Evolutionary conservation across 768 basidiomycete species (phyloP), one percentile per base, ranked within the genome.

Genomic region (Macrolepiota albuminosa): DNA sequence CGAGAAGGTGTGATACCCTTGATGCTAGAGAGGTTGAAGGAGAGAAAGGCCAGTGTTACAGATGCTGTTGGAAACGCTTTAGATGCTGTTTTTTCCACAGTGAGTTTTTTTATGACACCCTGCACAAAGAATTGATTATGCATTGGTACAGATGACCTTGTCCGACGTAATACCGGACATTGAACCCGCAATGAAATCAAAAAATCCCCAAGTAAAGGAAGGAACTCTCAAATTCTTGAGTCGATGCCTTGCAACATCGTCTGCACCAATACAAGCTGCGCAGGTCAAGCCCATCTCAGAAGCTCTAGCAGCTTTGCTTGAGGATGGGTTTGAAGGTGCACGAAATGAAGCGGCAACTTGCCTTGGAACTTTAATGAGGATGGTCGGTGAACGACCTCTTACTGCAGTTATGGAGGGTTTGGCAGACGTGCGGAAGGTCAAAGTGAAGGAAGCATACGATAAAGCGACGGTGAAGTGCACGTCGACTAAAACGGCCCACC

Each of bases 131-230:
- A 55, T 9, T 24, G 48, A 39, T 36, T 62, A 52, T 70, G 55
- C 45, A 58, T 37, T 59, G 61, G 49, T 58, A 14, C 68, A 98
- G 95, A 87, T 87, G 0, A 82, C 85, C 2, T 75, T 99, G 6
- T 72, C 85, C 31, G 95, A 97, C 61, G 84, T 95, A 46, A 78
- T 93, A 55, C 87, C 93, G 14, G 93, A 98, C 71, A 76, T 96
- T 46, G 78, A 91, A 43, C 80, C 85, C 3, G 83, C 88, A 0
- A 75, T 96, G 18, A 85, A 85, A 64, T 87, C 87, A 57, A 99
- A 98, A 76, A 99, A 98, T 68, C 97, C 97, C 1, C 95, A 97
- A 73, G 91, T 97, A 34, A 96, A 97, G 68, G 93, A 96, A 73
- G 91, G 93, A 6, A 88, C 94, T 0, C 75, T 96, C 64, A 91